phyloP scores from a whole-genome alignment of 495 filamentous ascomycete species.

The Talaromyces ruber region DNA sequence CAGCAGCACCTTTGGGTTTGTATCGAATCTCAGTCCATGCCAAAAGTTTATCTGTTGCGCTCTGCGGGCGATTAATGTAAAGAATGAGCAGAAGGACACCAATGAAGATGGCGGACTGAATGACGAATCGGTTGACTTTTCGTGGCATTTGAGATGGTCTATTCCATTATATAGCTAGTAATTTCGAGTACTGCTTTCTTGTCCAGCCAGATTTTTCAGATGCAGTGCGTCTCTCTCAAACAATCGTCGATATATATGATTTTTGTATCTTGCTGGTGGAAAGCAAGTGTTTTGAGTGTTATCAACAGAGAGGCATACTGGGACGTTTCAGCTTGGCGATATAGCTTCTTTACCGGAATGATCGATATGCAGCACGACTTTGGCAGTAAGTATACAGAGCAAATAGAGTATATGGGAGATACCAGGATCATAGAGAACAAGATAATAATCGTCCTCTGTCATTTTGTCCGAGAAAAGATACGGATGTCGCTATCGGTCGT shows the following conservation, averaged over 20 bases:
- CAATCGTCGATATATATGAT: neutral
- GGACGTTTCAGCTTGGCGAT: neutral
- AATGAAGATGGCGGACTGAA: conserved; percentile 22
- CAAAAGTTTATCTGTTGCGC: conserved; percentile 16
- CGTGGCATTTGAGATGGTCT: neutral
- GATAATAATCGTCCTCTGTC: neutral
- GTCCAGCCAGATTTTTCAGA: neutral
- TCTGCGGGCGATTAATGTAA: conserved; percentile 23
- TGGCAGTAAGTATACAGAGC: neutral
- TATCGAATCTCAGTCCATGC: conserved; percentile 31
- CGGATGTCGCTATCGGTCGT: neutral
- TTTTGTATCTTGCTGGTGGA: no score
- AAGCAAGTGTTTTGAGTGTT: neutral
- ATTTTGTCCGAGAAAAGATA: neutral
- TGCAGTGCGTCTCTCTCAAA: neutral
- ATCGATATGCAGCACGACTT: neutral
- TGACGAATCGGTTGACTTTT: conserved; percentile 11
- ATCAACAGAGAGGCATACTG: neutral
- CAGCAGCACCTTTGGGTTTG: conserved; percentile 14
- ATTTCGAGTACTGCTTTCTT: neutral
- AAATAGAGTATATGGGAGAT: neutral
- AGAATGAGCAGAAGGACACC: conserved; percentile 21
- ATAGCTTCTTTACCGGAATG: neutral
- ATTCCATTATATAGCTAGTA: neutral
- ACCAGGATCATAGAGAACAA: neutral